Conservation (phyloP, 2,329 filamentous ascomycete species). For the Alternaria ventricosa region DNA sequence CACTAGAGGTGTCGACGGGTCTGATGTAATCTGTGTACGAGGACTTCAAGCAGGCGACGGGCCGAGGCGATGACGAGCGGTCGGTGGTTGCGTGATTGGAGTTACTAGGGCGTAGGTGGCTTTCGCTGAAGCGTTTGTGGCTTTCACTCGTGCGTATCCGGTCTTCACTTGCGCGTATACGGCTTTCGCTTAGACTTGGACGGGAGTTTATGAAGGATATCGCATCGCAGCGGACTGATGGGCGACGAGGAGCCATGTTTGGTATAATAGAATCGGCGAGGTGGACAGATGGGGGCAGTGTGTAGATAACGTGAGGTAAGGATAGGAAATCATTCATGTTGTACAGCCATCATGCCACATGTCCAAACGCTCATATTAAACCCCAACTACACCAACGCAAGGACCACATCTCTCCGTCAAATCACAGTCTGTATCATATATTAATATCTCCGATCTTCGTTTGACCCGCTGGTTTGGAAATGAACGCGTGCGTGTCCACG, state of each 20-base stretch:
- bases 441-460: not conserved
- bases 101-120: not conserved
- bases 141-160: not conserved
- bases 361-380: not conserved
- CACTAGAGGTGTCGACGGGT: not conserved
- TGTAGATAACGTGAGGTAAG: not conserved
- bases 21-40: not conserved
- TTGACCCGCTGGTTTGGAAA: not conserved
- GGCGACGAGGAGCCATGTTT: not conserved
- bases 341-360: not conserved
- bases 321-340: not conserved
- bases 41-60: not conserved
- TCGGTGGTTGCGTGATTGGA: not conserved
- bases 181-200: not conserved
- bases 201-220: not conserved
- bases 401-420: not conserved
- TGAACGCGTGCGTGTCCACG: not conserved
- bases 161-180: not conserved
- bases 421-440: no score
- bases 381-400: not conserved
- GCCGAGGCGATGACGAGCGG: not conserved
- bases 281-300: no score
- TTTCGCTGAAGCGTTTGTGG: not conserved
- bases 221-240: not conserved
- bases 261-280: no score